Base-by-base conservation (phyloP, 2,329 filamentous ascomycete species). In the Cytospora piceae region DNA sequence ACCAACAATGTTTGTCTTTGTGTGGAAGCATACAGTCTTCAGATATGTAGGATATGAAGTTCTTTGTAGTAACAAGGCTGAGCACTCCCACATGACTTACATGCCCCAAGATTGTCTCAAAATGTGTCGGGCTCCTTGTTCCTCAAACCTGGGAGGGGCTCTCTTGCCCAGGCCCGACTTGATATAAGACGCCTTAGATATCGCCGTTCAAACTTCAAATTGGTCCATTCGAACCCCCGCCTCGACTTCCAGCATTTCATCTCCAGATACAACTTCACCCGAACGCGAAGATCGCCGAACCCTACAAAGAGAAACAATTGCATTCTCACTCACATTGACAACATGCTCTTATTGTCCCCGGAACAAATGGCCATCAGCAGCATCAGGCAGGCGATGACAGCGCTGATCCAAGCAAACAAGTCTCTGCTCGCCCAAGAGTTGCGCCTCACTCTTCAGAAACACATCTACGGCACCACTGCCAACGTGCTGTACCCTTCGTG, bases 311-410 rank as follows among this genome's bases (percentile, higher is more conserved):
- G 2, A 39, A 5, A 22, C 4, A n/a, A 32, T 15, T 42, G 15
- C 6, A 22, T 29, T 29, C 27, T 29, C 27, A 29, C 3, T 29
- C 49, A n/a, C 22, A n/a, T 20, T 20, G 5, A n/a, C 49, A 34
- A 42, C 7, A 53, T 61, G 58, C 49, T 61, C n/a, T 8, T 61
- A 24, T 3, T 20, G 12, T 51, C 31, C 2, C 32, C 49, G 29
- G 29, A 39, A 39, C 24, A 61, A 11, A 53, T 52, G 32, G 49
- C 49, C 32, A 11, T 61, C n/a, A 37, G 14, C 29, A 39, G 32
- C 58, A 53, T 61, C 49, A 53, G 49, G 24, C 49, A 29, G 17
- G 58, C 58, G 20, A 53, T 54, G 32, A 29, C 58, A 24, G 22
- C 11, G 6, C 17, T 61, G 24, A 29, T 61, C 32, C 32, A 39